Conservation (phyloP, 768 basidiomycete genomes). For the Dendrothele bispora region DNA sequence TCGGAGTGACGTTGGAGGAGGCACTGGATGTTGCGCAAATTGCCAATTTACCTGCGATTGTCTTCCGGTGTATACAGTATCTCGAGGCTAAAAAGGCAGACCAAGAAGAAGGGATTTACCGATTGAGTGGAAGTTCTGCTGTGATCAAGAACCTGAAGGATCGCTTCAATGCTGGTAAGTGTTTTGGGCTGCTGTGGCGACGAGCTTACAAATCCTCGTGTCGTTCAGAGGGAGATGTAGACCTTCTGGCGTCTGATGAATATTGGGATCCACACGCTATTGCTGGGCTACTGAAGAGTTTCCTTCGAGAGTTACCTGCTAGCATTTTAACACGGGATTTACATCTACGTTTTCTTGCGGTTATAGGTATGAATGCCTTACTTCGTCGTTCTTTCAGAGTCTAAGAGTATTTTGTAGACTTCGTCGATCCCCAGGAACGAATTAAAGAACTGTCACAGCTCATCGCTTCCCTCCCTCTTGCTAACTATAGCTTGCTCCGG, state of each 20-base stretch:
- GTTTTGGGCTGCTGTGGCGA: slow-evolving; percentile 8
- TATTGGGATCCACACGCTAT: slow-evolving; percentile 98
- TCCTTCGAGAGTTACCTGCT: slow-evolving; percentile 88
- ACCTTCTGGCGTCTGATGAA: slow-evolving; percentile 84
- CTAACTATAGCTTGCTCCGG: slow-evolving; percentile 92
- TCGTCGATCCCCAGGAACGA: slow-evolving; percentile 84
- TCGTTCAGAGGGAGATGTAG: slow-evolving; percentile 87
- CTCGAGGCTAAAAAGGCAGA: slow-evolving; percentile 93
- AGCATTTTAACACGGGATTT: slow-evolving; percentile 92
- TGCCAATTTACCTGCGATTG: slow-evolving; percentile 88
- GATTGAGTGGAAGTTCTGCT: slow-evolving; percentile 90
- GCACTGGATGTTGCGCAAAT: slow-evolving; percentile 88
- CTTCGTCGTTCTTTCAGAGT: no score
- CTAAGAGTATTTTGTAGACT: slow-evolving; percentile 68
- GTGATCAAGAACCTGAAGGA: slow-evolving; percentile 94
- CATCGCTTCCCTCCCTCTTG: slow-evolving; percentile 83
- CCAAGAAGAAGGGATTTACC: slow-evolving; percentile 96
- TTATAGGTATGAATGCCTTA: slow-evolving; percentile 75
- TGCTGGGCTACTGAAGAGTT: slow-evolving; percentile 91
- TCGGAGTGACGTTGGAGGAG: slow-evolving; percentile 85
- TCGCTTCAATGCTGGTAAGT: slow-evolving; percentile 84
- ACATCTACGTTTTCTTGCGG: slow-evolving; percentile 86
- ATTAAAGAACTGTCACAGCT: slow-evolving; percentile 85
- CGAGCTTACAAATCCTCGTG: slow-evolving; percentile 9
- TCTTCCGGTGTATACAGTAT: slow-evolving; percentile 95